Percentiles rank a stretch among this genome's conserved stretches.
Conservation (phyloP, 306 rosid genomes). For the Castanea sativa region DNA sequence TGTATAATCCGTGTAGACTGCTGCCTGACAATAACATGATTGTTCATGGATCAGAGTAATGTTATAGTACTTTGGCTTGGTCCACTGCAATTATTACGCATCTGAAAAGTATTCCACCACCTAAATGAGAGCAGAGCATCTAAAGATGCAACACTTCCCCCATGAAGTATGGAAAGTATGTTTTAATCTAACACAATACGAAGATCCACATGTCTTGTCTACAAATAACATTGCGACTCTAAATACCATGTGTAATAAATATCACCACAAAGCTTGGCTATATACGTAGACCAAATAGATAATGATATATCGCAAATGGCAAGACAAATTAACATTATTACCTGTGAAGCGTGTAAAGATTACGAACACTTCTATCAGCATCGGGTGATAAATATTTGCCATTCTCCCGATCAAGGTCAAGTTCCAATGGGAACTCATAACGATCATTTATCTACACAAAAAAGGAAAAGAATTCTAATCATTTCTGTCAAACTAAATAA, state of each 20-base stretch:
- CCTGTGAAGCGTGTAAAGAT: slow-evolving; percentile 99
- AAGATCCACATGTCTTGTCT: neutral
- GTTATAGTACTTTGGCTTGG: too few species aligned
- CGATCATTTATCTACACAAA: slow-evolving; percentile 86
- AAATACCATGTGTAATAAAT: neutral
- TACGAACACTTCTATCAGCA: slow-evolving; percentile 84
- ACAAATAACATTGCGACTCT: neutral
- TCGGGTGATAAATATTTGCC: slow-evolving; percentile 96
- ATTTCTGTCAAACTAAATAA: neutral
- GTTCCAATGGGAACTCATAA: slow-evolving; percentile 97
- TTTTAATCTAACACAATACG: neutral
- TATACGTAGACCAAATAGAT: neutral
- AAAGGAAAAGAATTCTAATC: neutral
- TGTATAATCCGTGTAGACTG: neutral
- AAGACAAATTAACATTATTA: slow-evolving; percentile 25
- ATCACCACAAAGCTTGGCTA: slow-evolving; percentile 21
- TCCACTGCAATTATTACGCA: too few species aligned
- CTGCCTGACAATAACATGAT: neutral
- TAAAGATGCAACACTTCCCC: neutral
- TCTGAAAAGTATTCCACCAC: neutral
- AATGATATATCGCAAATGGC: neutral
- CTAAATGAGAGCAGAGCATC: neutral
- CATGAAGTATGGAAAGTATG: neutral
- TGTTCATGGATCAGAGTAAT: too few species aligned
- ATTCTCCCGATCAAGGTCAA: slow-evolving; percentile 89